Evolutionary conservation across 163 green algal species (phyloP).

Genomic region (Chloroidium sp.): DNA sequence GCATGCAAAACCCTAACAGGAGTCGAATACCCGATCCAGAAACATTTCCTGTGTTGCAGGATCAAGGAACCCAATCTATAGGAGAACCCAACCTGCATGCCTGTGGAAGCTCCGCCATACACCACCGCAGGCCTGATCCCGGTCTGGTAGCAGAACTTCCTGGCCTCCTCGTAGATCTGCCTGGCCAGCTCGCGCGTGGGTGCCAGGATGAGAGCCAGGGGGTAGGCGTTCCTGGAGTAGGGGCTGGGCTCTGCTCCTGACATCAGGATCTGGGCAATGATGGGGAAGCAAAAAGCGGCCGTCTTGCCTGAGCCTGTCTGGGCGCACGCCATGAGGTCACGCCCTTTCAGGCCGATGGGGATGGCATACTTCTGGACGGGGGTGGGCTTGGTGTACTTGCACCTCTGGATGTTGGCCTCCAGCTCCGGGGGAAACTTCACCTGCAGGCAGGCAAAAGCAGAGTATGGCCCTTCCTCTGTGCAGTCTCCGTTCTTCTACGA

Average conservation of each 20-base stretch:
- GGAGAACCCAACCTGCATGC: conserved; percentile 6
- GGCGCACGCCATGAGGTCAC: conserved; percentile 96
- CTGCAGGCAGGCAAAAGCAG: not conserved
- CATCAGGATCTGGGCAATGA: conserved; percentile 80
- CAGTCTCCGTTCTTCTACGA: too few relatives aligned
- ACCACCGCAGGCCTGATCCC: conserved; percentile 86
- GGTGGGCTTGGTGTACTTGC: conserved; percentile 95
- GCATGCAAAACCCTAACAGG: too few relatives aligned
- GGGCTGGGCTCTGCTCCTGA: not conserved
- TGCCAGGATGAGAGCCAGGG: conserved; percentile 85
- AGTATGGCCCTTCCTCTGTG: too few relatives aligned
- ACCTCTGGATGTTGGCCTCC: conserved; percentile 83
- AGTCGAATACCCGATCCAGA: too few relatives aligned
- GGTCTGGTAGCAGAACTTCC: conserved; percentile 92
- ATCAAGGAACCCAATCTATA: not conserved
- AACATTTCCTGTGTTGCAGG: not conserved
- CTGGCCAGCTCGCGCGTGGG: conserved; percentile 91
- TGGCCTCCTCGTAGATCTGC: conserved; percentile 87
- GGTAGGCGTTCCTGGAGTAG: conserved; percentile 47
- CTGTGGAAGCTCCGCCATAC: conserved; percentile 76
- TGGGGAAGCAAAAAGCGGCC: conserved; percentile 97
- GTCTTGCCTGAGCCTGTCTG: conserved; percentile 75
- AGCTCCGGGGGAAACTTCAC: conserved; percentile 68
- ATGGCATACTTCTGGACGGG: conserved; percentile 91
- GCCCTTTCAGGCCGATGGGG: conserved; percentile 79